phyloP scores from a whole-genome alignment of 78 protist species.

The Dictyostelium capitatum region DNA sequence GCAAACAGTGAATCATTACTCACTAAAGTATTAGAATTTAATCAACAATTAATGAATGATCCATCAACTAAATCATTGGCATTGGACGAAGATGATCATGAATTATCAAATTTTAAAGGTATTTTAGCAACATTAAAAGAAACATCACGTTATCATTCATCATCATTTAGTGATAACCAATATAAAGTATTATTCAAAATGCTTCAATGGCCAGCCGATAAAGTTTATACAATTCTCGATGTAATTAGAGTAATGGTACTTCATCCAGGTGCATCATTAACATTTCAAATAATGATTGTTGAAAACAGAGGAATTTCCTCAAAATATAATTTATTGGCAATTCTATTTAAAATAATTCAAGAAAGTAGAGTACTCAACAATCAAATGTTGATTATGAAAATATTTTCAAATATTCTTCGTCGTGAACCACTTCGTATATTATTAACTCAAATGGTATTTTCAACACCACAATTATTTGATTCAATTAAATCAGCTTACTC shows the following conservation, averaged over 20 bases:
- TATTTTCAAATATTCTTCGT: slow-evolving; percentile 33
- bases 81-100: slow-evolving; percentile 53
- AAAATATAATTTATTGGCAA: not conserved
- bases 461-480: not conserved
- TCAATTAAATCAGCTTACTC: not conserved
- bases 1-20: slow-evolving; percentile 41
- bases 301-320: not conserved
- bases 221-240: slow-evolving; percentile 1
- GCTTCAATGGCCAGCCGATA: slow-evolving; percentile 57
- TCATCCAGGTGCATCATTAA: slow-evolving; percentile 43
- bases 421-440: slow-evolving; percentile 30
- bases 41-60: slow-evolving; percentile 10
- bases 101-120: not conserved
- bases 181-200: slow-evolving; percentile 30
- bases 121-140: slow-evolving; percentile 46
- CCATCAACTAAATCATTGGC: not conserved
- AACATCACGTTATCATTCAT: slow-evolving; percentile 76
- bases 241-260: slow-evolving; percentile 36
- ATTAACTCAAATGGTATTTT: not conserved
- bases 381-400: slow-evolving; percentile 15
- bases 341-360: slow-evolving; percentile 23
- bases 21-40: slow-evolving; percentile 51
- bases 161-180: slow-evolving; percentile 55
- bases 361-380: not conserved
- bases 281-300: slow-evolving; percentile 9